Conservation (phyloP, 2,329 filamentous ascomycete species). For the Curvularia sp. region DNA sequence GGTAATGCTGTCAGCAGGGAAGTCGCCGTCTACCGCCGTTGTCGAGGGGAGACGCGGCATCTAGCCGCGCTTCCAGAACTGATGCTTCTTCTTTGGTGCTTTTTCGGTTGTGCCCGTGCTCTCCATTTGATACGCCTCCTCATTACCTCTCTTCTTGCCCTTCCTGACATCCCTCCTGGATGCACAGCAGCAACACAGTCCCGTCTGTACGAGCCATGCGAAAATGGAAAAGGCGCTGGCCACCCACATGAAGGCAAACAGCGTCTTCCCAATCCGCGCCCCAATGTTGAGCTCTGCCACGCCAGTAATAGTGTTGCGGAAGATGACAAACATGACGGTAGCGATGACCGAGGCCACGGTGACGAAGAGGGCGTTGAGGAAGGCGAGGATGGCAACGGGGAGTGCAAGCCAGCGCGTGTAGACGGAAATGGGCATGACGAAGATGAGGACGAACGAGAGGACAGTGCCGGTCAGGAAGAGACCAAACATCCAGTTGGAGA, state of each 20-base stretch:
- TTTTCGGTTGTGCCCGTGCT: conserved; percentile 12
- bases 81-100: conserved; percentile 20
- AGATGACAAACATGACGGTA: conserved; percentile 83
- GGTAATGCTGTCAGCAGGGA: background rate
- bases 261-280: conserved; percentile 71
- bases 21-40: background rate
- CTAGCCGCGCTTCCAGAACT: conserved; percentile 29
- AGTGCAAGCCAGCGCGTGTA: conserved; percentile 65
- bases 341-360: conserved; percentile 75
- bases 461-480: conserved; percentile 78
- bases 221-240: conserved; percentile 71
- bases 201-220: conserved; percentile 74
- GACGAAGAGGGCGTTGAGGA: conserved; percentile 70
- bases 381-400: conserved; percentile 71
- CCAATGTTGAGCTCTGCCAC: conserved; percentile 78
- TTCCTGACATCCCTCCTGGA: conserved; percentile 61
- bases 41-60: background rate
- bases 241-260: conserved; percentile 92
- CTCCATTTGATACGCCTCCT: conserved; percentile 43
- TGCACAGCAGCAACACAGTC: conserved; percentile 79
- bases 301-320: conserved; percentile 74
- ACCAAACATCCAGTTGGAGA: conserved; percentile 86
- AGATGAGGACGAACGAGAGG: conserved; percentile 75
- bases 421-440: conserved; percentile 64
- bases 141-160: conserved; percentile 55